Conservation (phyloP, 305 asterid species). For the Rubia peregrina region DNA sequence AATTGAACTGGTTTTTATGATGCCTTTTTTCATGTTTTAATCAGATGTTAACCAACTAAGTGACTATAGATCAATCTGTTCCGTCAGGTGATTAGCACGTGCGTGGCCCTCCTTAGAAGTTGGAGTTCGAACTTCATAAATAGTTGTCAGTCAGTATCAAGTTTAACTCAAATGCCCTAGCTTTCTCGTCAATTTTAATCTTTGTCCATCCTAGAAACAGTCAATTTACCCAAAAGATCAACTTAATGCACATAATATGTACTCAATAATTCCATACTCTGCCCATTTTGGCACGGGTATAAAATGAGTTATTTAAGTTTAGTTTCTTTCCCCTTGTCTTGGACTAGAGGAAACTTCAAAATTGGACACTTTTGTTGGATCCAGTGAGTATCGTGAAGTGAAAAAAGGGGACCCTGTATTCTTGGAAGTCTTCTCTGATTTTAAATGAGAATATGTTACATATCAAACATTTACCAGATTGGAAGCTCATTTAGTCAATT, state of each 20-base stretch:
- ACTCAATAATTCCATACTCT: too few relatives aligned
- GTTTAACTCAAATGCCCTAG: not conserved
- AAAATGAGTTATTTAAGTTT: too few relatives aligned
- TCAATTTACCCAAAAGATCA: too few relatives aligned
- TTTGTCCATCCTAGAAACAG: too few relatives aligned
- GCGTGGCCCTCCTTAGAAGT: not conserved
- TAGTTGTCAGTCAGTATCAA: not conserved
- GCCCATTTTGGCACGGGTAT: too few relatives aligned
- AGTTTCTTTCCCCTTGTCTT: not conserved
- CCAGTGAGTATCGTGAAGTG: not conserved
- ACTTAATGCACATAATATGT: too few relatives aligned
- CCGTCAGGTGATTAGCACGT: not conserved
- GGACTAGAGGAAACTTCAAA: not conserved
- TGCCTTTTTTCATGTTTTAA: not conserved
- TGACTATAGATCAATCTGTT: not conserved
- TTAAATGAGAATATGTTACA: not conserved
- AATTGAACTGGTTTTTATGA: not conserved
- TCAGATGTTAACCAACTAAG: not conserved
- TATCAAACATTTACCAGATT: not conserved
- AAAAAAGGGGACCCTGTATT: not conserved
- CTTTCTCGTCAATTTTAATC: not conserved
- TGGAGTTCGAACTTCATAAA: not conserved
- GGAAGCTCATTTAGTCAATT: not conserved
- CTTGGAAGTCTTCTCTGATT: not conserved
- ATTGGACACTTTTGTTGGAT: not conserved